Conservation (phyloP, 345 rosid species). For the Lepidium didymum region DNA sequence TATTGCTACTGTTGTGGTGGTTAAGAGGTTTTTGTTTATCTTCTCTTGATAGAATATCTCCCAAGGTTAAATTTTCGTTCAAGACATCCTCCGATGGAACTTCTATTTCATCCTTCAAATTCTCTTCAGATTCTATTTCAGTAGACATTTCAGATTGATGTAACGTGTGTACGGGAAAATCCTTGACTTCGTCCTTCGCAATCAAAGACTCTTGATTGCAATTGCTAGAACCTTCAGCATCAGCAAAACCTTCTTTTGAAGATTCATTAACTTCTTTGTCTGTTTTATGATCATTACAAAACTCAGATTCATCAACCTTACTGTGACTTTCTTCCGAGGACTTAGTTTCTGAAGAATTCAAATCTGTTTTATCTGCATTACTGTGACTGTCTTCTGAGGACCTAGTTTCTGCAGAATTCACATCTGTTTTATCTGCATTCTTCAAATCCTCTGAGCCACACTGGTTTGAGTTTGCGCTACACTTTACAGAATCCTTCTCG, state of each 20-base stretch:
- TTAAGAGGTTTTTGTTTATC: slow-evolving; percentile 6
- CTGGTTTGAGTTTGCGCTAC: slow-evolving; percentile 15
- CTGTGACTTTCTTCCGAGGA: not conserved
- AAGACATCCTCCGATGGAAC: slow-evolving; percentile 1
- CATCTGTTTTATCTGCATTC: not conserved
- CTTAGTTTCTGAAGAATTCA: slow-evolving; percentile 5
- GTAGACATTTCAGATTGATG: slow-evolving; percentile 16
- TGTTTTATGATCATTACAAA: slow-evolving; percentile 1
- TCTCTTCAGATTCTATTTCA: slow-evolving; percentile 16
- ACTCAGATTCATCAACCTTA: slow-evolving; percentile 4
- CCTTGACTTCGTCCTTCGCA: not conserved
- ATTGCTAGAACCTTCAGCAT: slow-evolving; percentile 10
- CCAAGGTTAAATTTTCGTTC: slow-evolving; percentile 33
- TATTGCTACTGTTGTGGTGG: not conserved
- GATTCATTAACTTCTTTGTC: slow-evolving; percentile 16
- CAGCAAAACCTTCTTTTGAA: slow-evolving; percentile 17
- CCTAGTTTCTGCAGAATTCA: slow-evolving; percentile 2
- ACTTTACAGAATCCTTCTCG: slow-evolving; percentile 29
- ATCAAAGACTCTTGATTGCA: slow-evolving; percentile 15
- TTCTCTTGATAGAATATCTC: slow-evolving; percentile 37
- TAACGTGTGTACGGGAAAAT: not conserved
- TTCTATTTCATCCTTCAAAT: slow-evolving; percentile 4
- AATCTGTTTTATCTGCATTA: not conserved
- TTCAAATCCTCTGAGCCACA: slow-evolving; percentile 12
- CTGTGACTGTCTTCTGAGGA: not conserved